Conservation (phyloP, 2,329 filamentous ascomycete genomes). For the Hirsutella minnesotensis region DNA sequence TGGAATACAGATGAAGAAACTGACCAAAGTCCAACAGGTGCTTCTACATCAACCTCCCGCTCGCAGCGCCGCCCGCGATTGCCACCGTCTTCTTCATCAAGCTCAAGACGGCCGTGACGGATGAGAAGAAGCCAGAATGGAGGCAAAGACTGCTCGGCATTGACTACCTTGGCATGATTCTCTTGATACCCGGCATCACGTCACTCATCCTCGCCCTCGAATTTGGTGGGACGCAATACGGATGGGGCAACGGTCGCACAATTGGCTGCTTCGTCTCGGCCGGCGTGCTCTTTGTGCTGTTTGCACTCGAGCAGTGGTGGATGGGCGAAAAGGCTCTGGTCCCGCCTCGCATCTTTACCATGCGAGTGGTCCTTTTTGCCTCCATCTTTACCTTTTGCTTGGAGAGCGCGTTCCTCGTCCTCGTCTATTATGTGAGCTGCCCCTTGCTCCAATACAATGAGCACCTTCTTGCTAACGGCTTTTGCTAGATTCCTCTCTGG, state of each 20-base stretch:
- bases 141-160: not conserved
- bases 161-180: constrained; percentile 1
- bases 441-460: not conserved
- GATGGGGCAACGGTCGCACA: not conserved
- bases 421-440: constrained; percentile 1
- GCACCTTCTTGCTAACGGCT: not conserved
- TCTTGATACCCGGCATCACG: not conserved
- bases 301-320: not conserved
- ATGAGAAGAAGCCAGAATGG: not conserved
- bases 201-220: not conserved
- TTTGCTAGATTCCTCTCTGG: not conserved
- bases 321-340: constrained; percentile 1
- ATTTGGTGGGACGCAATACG: not conserved
- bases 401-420: constrained; percentile 1
- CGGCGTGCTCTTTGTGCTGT: not conserved
- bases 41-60: constrained; percentile 1
- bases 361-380: constrained; percentile 1
- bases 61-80: not conserved
- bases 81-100: not conserved
- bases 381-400: not conserved
- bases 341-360: not conserved
- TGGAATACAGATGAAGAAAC: not conserved
- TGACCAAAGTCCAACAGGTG: not conserved
- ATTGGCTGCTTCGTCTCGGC: not conserved
- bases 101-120: not conserved